Evolutionary conservation across 2,329 filamentous ascomycete genomes (phyloP), one percentile per base, ranked within the genome.

Genomic region (Diplodia intermedia): DNA sequence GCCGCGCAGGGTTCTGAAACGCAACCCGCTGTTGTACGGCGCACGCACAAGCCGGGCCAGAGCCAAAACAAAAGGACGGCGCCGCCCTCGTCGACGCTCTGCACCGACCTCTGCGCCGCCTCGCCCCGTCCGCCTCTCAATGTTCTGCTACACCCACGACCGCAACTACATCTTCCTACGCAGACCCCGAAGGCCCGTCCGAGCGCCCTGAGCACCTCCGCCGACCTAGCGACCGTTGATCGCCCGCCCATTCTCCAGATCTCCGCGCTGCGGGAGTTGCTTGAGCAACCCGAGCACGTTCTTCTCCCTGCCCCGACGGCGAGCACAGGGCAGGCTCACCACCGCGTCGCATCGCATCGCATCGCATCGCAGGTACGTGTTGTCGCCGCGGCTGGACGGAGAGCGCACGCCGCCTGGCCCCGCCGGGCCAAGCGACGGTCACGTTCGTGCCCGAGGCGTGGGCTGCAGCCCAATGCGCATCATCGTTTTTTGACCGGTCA

Each of bases 91-190:
- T 62, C 57, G 43, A 62, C 20, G 18, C 36, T 26, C 43, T 38
- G 18, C 60, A 52, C 11, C 60, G 47, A 49, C 23, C 40, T 38
- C 47, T 52, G 43, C 43, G 26, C 43, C 47, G 29, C 50, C 47
- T 33, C 36, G n/a, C 20, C 47, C 47, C n/a, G 43, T 33, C 40
- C 63, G 63, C 63, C 47, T 53, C 53, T 66, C 63, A 67, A 67
- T 67, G 65, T 67, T 60, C 53, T 50, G 49, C 65, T 52, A 56
- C 40, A 57, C 54, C 65, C 23, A 57, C 54, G 43, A 38, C 54
- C 65, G 65, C 23, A 67, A 53, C 65, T 67, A 67, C 65, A 67
- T 67, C 23, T 67, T 67, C 56, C 56, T 62, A 26, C 66, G 66
- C 66, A 67, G 66, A 67, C 65, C 65, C 29, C 47, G 55, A 52